Evolutionary conservation across 2,329 filamentous ascomycete genomes (phyloP).

Genomic region (Fusarium armeniacum): DNA sequence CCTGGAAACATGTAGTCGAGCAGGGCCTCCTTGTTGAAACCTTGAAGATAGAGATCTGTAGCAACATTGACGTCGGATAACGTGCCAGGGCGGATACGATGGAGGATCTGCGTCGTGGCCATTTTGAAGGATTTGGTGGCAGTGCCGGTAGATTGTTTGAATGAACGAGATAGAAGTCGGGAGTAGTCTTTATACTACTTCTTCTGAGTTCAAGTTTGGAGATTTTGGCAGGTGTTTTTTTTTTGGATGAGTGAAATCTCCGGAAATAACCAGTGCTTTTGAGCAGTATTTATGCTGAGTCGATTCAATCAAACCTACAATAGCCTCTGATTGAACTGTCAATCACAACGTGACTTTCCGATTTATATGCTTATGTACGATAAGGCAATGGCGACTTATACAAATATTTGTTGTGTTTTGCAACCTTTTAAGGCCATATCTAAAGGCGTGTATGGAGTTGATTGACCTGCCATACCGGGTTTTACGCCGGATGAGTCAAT

Average conservation of each 20-base stretch:
- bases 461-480: slow-evolving; percentile 32
- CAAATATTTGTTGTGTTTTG: not conserved
- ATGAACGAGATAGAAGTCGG: not conserved
- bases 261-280: not conserved
- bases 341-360: not conserved
- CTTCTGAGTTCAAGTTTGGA: not conserved
- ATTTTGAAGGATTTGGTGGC: slow-evolving; percentile 19
- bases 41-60: slow-evolving; percentile 49
- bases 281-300: not conserved
- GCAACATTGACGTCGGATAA: slow-evolving; percentile 50
- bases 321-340: not conserved
- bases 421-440: slow-evolving; percentile 3
- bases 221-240: not conserved
- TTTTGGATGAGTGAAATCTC: not conserved
- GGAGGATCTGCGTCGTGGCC: slow-evolving; percentile 33
- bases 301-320: not conserved
- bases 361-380: not conserved
- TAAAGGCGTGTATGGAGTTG: slow-evolving; percentile 3
- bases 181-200: not conserved
- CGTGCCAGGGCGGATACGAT: slow-evolving; percentile 52
- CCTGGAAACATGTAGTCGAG: slow-evolving; percentile 54
- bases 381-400: not conserved
- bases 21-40: slow-evolving; percentile 52
- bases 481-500: slow-evolving; percentile 44
- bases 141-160: not conserved